Conservation (phyloP, 257 asterid genomes). For the Thymus quinquecostatus region DNA sequence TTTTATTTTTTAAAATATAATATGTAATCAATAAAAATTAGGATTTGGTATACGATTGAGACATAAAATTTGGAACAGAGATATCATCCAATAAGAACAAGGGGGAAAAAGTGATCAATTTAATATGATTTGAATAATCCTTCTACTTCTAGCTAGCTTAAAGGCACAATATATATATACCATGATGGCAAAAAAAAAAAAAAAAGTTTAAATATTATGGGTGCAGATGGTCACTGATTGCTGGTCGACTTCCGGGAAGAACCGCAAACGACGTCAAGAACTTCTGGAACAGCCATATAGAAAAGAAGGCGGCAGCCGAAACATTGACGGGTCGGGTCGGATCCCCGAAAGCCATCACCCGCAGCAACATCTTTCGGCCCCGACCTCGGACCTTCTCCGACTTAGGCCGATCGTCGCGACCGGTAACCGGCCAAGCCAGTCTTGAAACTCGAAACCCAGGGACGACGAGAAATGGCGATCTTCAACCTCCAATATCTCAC, state of each 20-base stretch:
- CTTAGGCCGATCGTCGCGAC: not conserved
- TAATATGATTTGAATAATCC: too few species aligned
- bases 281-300: constrained; percentile 32
- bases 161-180: too few species aligned
- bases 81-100: too few species aligned
- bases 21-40: too few species aligned
- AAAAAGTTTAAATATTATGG: not conserved
- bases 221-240: constrained; percentile 38
- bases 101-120: too few species aligned
- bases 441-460: not conserved
- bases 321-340: not conserved
- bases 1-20: too few species aligned
- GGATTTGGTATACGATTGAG: too few species aligned
- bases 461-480: not conserved
- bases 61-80: too few species aligned
- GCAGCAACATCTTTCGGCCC: constrained; percentile 26
- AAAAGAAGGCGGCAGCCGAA: constrained; percentile 20
- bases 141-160: too few species aligned
- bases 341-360: constrained; percentile 2
- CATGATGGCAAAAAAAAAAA: too few species aligned
- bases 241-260: constrained; percentile 40
- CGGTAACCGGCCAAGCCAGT: not conserved
- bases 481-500: not conserved
- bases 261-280: constrained; percentile 38
- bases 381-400: constrained; percentile 21